Percentiles rank a stretch among this genome's conserved stretches.
Evolutionary conservation across 371 early-diverging fungal species (phyloP).

Genomic region (Batkoa obscura): DNA sequence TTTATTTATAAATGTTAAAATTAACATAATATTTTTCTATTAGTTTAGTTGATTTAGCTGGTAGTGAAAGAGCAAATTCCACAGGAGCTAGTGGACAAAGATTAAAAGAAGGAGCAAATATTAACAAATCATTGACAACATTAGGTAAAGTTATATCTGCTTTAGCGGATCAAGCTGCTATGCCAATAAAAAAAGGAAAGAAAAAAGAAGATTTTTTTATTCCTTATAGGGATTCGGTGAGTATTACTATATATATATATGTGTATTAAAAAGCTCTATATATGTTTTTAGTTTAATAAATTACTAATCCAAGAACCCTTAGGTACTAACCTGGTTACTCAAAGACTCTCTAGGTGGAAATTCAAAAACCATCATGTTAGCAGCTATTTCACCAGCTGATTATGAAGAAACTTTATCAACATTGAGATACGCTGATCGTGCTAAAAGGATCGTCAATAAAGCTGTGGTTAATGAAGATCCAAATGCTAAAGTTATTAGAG

Average conservation of each 20-base stretch:
- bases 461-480: slow-evolving; percentile 87
- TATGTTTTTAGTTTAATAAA: not conserved
- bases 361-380: slow-evolving; percentile 85
- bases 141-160: slow-evolving; percentile 95
- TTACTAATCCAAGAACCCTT: slow-evolving; percentile 4
- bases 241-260: too few species aligned
- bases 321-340: slow-evolving; percentile 81
- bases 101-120: slow-evolving; percentile 96
- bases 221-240: slow-evolving; percentile 76
- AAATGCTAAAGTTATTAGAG: slow-evolving; percentile 62
- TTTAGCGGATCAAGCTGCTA: slow-evolving; percentile 53
- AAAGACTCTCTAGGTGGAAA: slow-evolving; percentile 89
- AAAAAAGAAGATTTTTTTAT: slow-evolving; percentile 38
- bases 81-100: slow-evolving; percentile 85
- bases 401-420: slow-evolving; percentile 79
- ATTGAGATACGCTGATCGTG: slow-evolving; percentile 85
- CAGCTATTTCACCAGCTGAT: slow-evolving; percentile 65
- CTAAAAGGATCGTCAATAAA: slow-evolving; percentile 78
- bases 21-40: not conserved
- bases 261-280: not conserved
- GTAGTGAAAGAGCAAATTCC: slow-evolving; percentile 88
- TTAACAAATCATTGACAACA: slow-evolving; percentile 87
- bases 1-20: not conserved
- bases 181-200: slow-evolving; percentile 23
- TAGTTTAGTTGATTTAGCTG: slow-evolving; percentile 77